Evolutionary conservation across 257 asterid species (phyloP).

Genomic region (Solanum virginianum): DNA sequence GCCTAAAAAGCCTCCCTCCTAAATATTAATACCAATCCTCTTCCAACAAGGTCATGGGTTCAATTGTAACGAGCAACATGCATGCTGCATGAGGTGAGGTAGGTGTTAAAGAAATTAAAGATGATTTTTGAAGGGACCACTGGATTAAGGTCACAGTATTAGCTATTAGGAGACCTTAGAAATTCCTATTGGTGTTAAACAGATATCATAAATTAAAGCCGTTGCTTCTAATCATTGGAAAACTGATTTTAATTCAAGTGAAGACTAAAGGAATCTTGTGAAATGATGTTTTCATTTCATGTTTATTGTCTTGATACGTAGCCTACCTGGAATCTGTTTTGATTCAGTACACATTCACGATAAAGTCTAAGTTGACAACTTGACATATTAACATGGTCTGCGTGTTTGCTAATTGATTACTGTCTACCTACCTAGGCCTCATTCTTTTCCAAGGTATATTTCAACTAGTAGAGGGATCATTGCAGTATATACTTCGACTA

Average conservation of each 20-base stretch:
- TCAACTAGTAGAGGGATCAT: too few species aligned
- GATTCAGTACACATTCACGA: neutral
- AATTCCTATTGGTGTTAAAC: neutral
- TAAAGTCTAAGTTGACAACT: neutral
- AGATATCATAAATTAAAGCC: neutral
- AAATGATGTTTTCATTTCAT: neutral
- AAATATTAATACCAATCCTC: too few species aligned
- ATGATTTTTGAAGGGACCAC: neutral
- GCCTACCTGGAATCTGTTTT: neutral
- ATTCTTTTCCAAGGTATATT: neutral
- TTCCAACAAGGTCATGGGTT: too few species aligned
- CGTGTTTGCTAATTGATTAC: neutral
- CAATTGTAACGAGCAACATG: too few species aligned
- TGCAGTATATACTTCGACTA: too few species aligned
- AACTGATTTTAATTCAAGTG: neutral
- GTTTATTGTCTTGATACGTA: neutral
- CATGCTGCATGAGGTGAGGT: too few species aligned
- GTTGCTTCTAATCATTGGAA: neutral
- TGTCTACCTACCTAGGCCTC: neutral
- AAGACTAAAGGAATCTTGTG: neutral
- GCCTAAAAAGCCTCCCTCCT: too few species aligned
- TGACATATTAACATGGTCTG: neutral
- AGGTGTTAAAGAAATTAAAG: too few species aligned
- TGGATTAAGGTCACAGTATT: neutral
- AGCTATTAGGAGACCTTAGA: neutral